phyloP scores from a whole-genome alignment of 805 yeast species.

The Debaryomyces maramus region DNA sequence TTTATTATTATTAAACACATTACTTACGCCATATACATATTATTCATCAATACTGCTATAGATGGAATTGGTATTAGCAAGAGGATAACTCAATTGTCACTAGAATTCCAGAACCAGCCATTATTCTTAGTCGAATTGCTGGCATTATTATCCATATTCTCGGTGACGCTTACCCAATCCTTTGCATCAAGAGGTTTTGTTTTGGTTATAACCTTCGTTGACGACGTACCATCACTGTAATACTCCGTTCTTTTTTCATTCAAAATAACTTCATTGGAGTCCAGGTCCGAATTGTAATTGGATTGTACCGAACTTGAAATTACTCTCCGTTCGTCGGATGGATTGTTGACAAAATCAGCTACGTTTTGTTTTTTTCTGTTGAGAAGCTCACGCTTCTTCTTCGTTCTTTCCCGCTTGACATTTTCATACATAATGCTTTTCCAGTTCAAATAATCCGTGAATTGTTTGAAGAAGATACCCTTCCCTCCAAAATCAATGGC shows the following conservation, averaged over 20 bases:
- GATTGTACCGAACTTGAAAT: conserved; percentile 30
- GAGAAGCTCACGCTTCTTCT: conserved; percentile 8
- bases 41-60: background rate
- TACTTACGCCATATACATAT: background rate
- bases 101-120: conserved; percentile 28
- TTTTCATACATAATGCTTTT: conserved; percentile 51
- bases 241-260: conserved; percentile 34
- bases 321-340: conserved; percentile 8
- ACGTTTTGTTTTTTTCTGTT: conserved; percentile 3
- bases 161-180: conserved; percentile 33
- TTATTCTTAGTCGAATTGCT: conserved; percentile 6
- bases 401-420: conserved; percentile 37
- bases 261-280: conserved; percentile 27
- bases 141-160: conserved; percentile 17
- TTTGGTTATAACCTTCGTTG: conserved; percentile 29
- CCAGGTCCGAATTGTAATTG: conserved; percentile 24
- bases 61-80: background rate
- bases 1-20: background rate
- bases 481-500: conserved; percentile 43
- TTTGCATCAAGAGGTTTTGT: conserved; percentile 34
- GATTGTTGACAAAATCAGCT: background rate
- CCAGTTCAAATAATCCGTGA: conserved; percentile 69
- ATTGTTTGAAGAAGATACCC: conserved; percentile 65
- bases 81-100: background rate
- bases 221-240: conserved; percentile 38